phyloP scores from a whole-genome alignment of 768 basidiomycete species.

The Hericium erinaceus region DNA sequence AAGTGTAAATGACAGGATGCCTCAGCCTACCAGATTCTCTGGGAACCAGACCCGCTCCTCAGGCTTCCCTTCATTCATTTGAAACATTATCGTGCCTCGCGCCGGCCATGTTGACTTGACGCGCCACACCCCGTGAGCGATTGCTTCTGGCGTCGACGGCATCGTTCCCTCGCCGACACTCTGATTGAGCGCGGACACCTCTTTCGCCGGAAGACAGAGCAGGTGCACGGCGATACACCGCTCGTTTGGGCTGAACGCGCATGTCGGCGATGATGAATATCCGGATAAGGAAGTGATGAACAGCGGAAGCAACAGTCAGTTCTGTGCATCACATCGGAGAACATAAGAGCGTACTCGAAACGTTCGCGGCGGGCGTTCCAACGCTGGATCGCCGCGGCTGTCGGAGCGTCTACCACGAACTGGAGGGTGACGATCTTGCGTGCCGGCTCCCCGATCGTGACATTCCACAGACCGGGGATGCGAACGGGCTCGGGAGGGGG shows the following conservation, averaged over 20 bases:
- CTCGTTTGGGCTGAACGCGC: not conserved
- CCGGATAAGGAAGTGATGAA: not conserved
- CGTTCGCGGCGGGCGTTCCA: constrained; percentile 4
- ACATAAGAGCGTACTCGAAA: constrained; percentile 6
- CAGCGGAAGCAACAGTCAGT: not conserved
- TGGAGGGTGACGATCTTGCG: not conserved
- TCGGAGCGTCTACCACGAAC: constrained; percentile 9
- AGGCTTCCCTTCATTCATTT: constrained; percentile 4
- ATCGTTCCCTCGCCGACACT: not conserved
- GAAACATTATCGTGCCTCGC: constrained; percentile 4
- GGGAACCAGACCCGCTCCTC: constrained; percentile 5
- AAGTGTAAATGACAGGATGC: not conserved
- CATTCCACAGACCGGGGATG: constrained; percentile 9
- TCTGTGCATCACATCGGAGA: not conserved
- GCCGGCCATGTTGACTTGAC: constrained; percentile 9
- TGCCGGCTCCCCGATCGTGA: constrained; percentile 8
- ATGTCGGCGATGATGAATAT: not conserved
- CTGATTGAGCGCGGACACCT: constrained; percentile 2
- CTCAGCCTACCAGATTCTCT: constrained; percentile 6
- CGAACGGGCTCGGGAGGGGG: not conserved
- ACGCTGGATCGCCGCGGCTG: constrained; percentile 1
- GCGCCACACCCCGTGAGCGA: constrained; percentile 4
- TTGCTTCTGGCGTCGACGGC: constrained; percentile 4
- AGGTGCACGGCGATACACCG: constrained; percentile 9
- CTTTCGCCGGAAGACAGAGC: constrained; percentile 3